phyloP scores from a whole-genome alignment of 352 stramenopile genomes.

The Pythium utonaiense region DNA sequence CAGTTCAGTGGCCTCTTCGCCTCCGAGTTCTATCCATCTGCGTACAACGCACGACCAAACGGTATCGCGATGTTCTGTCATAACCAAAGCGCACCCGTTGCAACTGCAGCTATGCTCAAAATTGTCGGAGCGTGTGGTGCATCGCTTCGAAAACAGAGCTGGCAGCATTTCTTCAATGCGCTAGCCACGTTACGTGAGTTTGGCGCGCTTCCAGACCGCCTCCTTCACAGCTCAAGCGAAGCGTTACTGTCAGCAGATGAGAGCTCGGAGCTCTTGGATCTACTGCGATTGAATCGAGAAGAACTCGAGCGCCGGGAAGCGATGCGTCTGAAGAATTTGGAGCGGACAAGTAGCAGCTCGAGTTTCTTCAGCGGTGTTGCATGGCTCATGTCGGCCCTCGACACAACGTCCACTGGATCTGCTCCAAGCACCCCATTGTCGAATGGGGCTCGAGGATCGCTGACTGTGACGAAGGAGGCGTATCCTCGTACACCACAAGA shows the following conservation, averaged over 20 bases:
- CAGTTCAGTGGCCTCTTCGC: conserved; percentile 61
- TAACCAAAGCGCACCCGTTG: conserved; percentile 66
- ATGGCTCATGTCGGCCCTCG: conserved; percentile 69
- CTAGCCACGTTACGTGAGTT: conserved; percentile 63
- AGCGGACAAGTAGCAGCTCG: conserved; percentile 19
- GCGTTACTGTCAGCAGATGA: conserved; percentile 39
- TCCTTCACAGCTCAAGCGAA: conserved; percentile 33
- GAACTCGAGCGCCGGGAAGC: conserved; percentile 45
- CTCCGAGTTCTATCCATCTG: conserved; percentile 53
- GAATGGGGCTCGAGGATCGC: conserved; percentile 3
- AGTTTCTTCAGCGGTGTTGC: conserved; percentile 73
- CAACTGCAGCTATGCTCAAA: conserved; percentile 67
- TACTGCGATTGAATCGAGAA: conserved; percentile 60
- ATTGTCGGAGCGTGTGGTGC: conserved; percentile 56
- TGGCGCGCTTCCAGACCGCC: conserved; percentile 42
- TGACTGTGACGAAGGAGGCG: neutral
- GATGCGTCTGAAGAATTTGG: conserved; percentile 31
- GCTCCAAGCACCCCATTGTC: conserved; percentile 3
- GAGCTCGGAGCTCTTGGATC: conserved; percentile 45
- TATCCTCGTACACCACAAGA: conserved; percentile 3
- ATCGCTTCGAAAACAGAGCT: conserved; percentile 46
- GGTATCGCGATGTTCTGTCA: conserved; percentile 56
- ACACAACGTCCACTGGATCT: conserved; percentile 27
- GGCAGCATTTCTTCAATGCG: conserved; percentile 64
- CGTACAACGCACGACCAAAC: conserved; percentile 59